Conservation (phyloP, 345 rosid species). For the Leavenworthia alabamica region DNA sequence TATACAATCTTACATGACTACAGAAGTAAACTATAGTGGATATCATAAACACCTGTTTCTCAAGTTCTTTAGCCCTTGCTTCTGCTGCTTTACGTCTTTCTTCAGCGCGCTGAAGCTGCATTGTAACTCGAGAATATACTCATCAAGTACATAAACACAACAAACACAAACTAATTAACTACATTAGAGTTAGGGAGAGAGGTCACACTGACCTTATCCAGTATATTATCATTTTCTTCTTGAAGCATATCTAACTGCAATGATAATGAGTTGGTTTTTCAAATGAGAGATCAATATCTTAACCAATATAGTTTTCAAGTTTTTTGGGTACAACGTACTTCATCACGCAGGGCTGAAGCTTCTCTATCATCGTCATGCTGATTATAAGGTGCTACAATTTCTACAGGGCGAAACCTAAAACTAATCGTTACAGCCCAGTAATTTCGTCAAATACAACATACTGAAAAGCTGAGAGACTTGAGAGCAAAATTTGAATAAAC, state of each 20-base stretch:
- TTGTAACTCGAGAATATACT: conserved; percentile 9
- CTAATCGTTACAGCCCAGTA: conserved; percentile 16
- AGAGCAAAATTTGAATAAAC: background rate
- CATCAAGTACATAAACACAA: conserved; percentile 12
- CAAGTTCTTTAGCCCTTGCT: conserved; percentile 89
- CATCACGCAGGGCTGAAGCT: conserved; percentile 95
- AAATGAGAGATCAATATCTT: background rate
- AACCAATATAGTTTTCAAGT: background rate
- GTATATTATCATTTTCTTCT: conserved; percentile 72
- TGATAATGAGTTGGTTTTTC: conserved; percentile 22
- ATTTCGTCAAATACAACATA: conserved; percentile 14
- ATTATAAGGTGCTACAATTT: conserved; percentile 13
- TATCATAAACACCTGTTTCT: conserved; percentile 66
- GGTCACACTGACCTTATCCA: conserved; percentile 43
- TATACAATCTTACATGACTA: background rate
- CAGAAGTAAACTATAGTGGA: background rate
- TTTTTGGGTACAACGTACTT: conserved; percentile 44
- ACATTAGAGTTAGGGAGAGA: background rate
- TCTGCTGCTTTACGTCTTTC: conserved; percentile 78
- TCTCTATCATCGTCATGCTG: conserved; percentile 71
- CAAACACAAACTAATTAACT: conserved; percentile 3
- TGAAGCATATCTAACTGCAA: conserved; percentile 91
- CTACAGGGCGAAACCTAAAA: conserved; percentile 62
- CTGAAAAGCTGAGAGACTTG: background rate
- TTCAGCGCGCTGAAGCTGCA: conserved; percentile 74